Evolutionary conservation across 805 yeast species (phyloP), one percentile per base, ranked within the genome.

Genomic region (Candida andamanensis): DNA sequence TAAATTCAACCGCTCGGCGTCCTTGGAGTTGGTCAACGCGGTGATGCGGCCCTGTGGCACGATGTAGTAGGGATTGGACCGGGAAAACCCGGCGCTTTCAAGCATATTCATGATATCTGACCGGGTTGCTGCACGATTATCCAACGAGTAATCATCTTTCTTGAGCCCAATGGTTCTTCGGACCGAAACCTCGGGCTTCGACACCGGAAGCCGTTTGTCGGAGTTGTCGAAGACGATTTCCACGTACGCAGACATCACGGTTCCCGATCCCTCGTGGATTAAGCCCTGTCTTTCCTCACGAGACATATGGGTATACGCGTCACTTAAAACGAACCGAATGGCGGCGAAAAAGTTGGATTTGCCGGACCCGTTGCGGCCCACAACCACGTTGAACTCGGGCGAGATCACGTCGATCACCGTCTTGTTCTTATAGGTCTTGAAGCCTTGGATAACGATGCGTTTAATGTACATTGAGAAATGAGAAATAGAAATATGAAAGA

Each of bases 1-100:
- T 24, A 89, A 60, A 21, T 74, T 70, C 31, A 90, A 65, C 39
- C 97, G 73, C 50, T 89, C 96, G 3, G 74, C 50, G 50, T 87
- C 96, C 45, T 84, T 84, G 0, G 96, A 90, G 50, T 86, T 86
- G 0, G 97, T 90, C 37, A 92, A 66, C 0, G 84, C 71, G 1
- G 95, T 82, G 46, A 92, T 85, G 46, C 85, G 71, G 14, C 98
- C 98, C 58, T 92, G 98, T 1, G 98, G 97, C 4, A 92, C 97
- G 45, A 92, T 90, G 54, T 90, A 90, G 56, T 89, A 90, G 1
- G 97, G 96, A 42, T 87, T 89, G 5, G 86, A 77, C 39, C 83
- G 72, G 0, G 95, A 83, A 50, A 92, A 86, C 0, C 98, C 98
- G 0, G 95, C 95, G 48, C 85, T 80, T 54, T 90, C 97, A 22